Conservation (phyloP, 2,329 filamentous ascomycete genomes). For the Ampelomyces quisqualis region DNA sequence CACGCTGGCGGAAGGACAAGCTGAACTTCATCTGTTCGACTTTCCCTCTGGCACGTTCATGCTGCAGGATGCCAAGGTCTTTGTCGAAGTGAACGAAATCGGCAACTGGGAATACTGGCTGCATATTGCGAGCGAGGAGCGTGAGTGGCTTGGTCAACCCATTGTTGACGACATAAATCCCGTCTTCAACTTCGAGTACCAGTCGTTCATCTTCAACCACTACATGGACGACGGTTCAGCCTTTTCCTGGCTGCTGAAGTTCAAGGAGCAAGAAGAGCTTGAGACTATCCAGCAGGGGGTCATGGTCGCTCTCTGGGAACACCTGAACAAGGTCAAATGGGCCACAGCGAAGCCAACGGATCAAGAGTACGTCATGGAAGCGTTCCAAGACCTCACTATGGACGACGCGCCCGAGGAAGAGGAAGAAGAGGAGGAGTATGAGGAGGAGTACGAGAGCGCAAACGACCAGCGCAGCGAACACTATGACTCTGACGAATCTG, state of each 20-base stretch:
- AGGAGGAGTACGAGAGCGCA: slow-evolving; percentile 61
- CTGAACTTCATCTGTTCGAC: slow-evolving; percentile 92
- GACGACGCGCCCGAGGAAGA: slow-evolving; percentile 68
- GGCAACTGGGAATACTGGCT: slow-evolving; percentile 96
- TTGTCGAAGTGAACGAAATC: slow-evolving; percentile 78
- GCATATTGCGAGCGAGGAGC: slow-evolving; percentile 73
- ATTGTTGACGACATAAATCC: slow-evolving; percentile 92
- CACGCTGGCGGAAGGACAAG: slow-evolving; percentile 71
- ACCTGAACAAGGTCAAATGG: slow-evolving; percentile 93
- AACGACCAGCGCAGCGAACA: slow-evolving; percentile 71
- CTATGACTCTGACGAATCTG: slow-evolving; percentile 75
- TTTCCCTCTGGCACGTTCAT: slow-evolving; percentile 84
- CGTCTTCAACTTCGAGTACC: slow-evolving; percentile 97
- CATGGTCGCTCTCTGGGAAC: slow-evolving; percentile 96
- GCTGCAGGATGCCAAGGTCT: slow-evolving; percentile 71
- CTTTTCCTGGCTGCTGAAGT: slow-evolving; percentile 92
- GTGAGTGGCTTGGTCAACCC: slow-evolving; percentile 82
- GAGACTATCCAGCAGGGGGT: slow-evolving; percentile 90
- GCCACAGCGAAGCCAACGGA: slow-evolving; percentile 88
- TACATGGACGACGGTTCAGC: slow-evolving; percentile 85
- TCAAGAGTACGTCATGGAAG: slow-evolving; percentile 89
- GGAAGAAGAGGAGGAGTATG: slow-evolving; percentile 59
- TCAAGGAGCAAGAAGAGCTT: slow-evolving; percentile 77
- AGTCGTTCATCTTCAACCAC: slow-evolving; percentile 99
- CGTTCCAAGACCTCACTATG: slow-evolving; percentile 92